A percentile compares a stretch with the other conserved stretches of the same genome.
Evolutionary conservation across 2,329 filamentous ascomycete genomes (phyloP).

Genomic region (Aspergillus cejpii): DNA sequence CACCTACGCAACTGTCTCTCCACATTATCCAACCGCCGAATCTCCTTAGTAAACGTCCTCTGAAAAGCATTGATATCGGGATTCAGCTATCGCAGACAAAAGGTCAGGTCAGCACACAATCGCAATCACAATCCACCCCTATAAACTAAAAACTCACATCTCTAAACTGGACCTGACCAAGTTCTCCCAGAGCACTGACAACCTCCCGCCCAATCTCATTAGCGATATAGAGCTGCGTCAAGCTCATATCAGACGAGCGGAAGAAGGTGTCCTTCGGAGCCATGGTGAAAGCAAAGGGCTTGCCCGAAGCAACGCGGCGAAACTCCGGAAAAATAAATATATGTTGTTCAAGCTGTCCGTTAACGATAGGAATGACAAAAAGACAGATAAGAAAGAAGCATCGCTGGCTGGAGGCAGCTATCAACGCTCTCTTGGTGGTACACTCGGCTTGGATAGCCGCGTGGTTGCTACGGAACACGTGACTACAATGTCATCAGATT

Average conservation of each 20-base stretch:
- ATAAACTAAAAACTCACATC: constrained; percentile 61
- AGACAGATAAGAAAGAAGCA: constrained; percentile 7
- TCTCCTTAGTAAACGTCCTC: constrained; percentile 94
- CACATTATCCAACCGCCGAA: constrained; percentile 93
- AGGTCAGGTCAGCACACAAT: constrained; percentile 17
- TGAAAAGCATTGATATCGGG: constrained; percentile 90
- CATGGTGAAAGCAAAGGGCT: constrained; percentile 44
- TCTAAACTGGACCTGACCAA: constrained; percentile 93
- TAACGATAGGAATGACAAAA: constrained; percentile 6
- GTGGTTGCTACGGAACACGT: constrained; percentile 18
- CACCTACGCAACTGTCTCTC: constrained; percentile 88
- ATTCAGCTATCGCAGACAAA: constrained; percentile 64
- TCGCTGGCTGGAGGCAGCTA: constrained; percentile 14
- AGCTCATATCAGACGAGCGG: constrained; percentile 99
- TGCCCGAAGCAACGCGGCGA: constrained; percentile 14
- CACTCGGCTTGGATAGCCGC: constrained; percentile 11
- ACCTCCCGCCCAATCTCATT: constrained; percentile 98
- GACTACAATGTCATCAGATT: constrained; percentile 1
- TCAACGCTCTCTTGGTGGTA: constrained; percentile 11
- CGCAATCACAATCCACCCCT: background rate
- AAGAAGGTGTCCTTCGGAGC: constrained; percentile 84
- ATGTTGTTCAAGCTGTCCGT: background rate
- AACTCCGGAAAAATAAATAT: constrained; percentile 1
- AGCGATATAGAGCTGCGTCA: constrained; percentile 98
- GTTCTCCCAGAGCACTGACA: constrained; percentile 89